Evolutionary conservation across 108 stramenopile genomes (phyloP), one percentile per base, ranked within the genome.

Genomic region (Nannochloropsis gaditana): DNA sequence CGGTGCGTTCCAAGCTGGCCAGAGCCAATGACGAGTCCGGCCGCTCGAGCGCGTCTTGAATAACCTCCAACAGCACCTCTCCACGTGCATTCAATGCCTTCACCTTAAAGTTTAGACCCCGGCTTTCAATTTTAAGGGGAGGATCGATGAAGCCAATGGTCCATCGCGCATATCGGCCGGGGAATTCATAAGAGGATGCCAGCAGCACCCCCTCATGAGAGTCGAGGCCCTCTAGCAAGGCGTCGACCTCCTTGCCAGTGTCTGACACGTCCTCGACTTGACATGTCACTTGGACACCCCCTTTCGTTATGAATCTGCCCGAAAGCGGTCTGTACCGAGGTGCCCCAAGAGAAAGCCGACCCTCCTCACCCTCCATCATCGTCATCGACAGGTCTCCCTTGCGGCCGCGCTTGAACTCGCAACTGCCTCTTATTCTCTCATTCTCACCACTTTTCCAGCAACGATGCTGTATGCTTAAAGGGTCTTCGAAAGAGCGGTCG

Each of bases 151-250:
- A 97, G 43, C 96, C 91, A 6, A 91, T 79, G 41, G 90, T 91
- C 91, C 90, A 91, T 44, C 90, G 88, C 59, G 91, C 90, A 84
- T 92, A 94, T 86, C 97, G 92, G 84, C 97, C 97, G 6, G 97
- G 97, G 89, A 96, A 98, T 86, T 98, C 97, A 89, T 97, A 98
- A 31, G 93, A 93, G 43, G 93, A 93, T 31, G 93, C 91, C 82
- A 98, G 90, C 81, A 98, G 84, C 6, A 93, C 96, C 43, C 97
- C 97, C 86, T 91, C 90, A 41, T 92, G 88, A 85, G 89, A 47
- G 92, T 98, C 96, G 82, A 98, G 89, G 73, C 92, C 92, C 79
- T 95, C 91, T 81, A 97, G 89, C 87, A 98, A 90, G 15, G 92
- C 90, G 82, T 96, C 96, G 87, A 98, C 95, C 73, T 86, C 89